A percentile compares a stretch with the other conserved stretches of the same genome.
Conservation (phyloP, 495 filamentous ascomycete genomes). For the Penicillium psychrofluorescens region DNA sequence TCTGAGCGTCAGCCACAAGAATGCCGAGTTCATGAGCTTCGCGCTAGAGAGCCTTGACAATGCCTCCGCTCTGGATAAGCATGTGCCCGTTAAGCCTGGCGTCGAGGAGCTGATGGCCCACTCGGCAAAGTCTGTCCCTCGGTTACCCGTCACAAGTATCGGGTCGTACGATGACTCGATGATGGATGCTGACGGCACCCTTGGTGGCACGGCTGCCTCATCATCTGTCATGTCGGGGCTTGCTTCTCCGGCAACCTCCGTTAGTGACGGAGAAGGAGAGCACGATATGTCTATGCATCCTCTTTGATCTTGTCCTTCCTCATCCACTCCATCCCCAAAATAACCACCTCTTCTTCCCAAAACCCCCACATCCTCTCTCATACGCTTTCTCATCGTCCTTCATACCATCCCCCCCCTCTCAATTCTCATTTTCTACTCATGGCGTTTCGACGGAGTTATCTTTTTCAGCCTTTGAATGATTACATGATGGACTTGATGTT, state of each 20-base stretch:
- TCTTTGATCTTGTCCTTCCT: conserved; percentile 1
- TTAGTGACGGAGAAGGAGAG: conserved; percentile 18
- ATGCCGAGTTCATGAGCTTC: conserved; percentile 60
- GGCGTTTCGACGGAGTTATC: neutral
- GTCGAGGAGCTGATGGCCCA: conserved; percentile 43
- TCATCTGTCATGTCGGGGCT: conserved; percentile 27
- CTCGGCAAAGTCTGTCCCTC: conserved; percentile 18
- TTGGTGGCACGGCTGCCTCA: conserved; percentile 5
- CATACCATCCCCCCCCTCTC: neutral
- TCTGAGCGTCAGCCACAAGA: conserved; percentile 73
- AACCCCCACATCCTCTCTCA: neutral
- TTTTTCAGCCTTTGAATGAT: conserved; percentile 3
- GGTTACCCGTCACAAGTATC: conserved; percentile 1
- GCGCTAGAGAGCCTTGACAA: conserved; percentile 44
- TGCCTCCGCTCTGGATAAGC: conserved; percentile 35
- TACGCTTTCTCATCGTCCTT: neutral
- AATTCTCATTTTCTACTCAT: neutral
- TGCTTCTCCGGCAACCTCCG: conserved; percentile 24
- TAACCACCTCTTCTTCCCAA: too few relatives aligned
- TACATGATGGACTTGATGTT: conserved; percentile 3
- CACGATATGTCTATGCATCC: conserved; percentile 8
- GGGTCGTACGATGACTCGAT: conserved; percentile 17
- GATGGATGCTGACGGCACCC: conserved; percentile 11
- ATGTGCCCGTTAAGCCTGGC: conserved; percentile 40
- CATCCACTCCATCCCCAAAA: neutral